Evolutionary conservation across 1,284 basidiomycete species (phyloP), one percentile per base, ranked within the genome.

Genomic region (Boletus mariae): DNA sequence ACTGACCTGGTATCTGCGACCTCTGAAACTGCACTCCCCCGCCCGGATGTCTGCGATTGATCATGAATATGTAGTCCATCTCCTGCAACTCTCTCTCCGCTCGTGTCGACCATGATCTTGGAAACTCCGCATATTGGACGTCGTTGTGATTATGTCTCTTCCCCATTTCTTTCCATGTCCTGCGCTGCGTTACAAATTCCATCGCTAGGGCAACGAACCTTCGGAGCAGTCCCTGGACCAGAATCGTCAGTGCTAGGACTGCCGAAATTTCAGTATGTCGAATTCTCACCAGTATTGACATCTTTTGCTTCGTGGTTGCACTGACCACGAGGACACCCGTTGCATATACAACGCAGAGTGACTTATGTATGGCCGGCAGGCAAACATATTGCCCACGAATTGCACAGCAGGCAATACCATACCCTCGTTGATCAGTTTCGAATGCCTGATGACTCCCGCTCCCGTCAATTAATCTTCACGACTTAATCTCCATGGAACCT

Each of bases 241-340:
- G 43, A 37, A 37, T 17, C 34, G 1, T 41, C 31, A 8, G 8
- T 15, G 25, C 42, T 34, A 51, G 34, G 44, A 23, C 45, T 40
- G 13, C 49, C 47, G 47, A 41, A 35, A 47, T 51, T 44, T 13
- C 49, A 54, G 43, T 57, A 51, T 31, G 43, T 59, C 42, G 50
- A 61, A 46, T 45, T 47, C 64, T 67, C 49, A 66, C 64, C 64
- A 68, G 51, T 55, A 66, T 59, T 31, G 64, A 49, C 67, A 66
- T 66, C 34, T 51, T 56, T 59, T 34, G 45, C 51, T 65, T 57
- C 57, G 57, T 53, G 55, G 50, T 61, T 61, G 57, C 37, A 49
- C 53, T 54, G 35, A 52, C 65, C 67, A 69, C 66, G 64, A 65
- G 64, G 62, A 54, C 47, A 29, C 45, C 35, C 29, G 37, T 57